These are phyloP conservation scores for Tillandsia leiboldiana DNA, from an alignment of 176 grass and related monocot species.

Conservation along the genomic window DNA sequence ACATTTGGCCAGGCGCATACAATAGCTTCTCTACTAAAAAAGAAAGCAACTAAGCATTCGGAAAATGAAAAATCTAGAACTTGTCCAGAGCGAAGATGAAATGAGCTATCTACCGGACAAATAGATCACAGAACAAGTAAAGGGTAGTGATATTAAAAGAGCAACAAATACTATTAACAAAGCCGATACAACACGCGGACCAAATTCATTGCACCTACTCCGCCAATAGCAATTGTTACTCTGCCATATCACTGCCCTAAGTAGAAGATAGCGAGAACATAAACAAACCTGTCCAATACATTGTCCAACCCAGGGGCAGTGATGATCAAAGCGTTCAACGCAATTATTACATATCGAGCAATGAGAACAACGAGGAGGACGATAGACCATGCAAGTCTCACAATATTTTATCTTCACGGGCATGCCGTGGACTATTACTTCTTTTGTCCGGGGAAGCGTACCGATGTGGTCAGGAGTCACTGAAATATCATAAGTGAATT, in stretches of 20 bases:
- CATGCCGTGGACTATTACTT: conserved; percentile 50
- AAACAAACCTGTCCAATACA: conserved; percentile 75
- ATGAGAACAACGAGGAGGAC: conserved; percentile 70
- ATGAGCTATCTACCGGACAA: not conserved
- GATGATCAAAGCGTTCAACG: conserved; percentile 91
- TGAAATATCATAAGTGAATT: conserved; percentile 49
- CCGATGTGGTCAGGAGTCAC: conserved; percentile 15
- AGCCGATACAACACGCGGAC: too few species aligned
- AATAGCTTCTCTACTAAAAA: too few species aligned
- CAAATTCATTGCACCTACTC: too few species aligned
- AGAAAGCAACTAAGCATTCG: too few species aligned
- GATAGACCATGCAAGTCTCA: conserved; percentile 84
- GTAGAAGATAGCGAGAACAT: conserved; percentile 5
- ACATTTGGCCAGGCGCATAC: too few species aligned
- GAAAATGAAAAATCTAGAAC: too few species aligned
- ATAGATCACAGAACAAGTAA: not conserved
- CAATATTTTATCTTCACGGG: conserved; percentile 77
- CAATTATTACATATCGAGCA: conserved; percentile 93
- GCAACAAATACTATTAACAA: too few species aligned
- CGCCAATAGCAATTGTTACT: too few species aligned
- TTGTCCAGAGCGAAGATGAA: too few species aligned
- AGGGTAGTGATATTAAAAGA: too few species aligned
- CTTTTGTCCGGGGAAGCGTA: conserved; percentile 43
- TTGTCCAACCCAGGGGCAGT: conserved; percentile 95
- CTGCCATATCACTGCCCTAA: not conserved